Evolutionary conservation across 345 rosid species (phyloP).

Genomic region (Murraya koenigii): DNA sequence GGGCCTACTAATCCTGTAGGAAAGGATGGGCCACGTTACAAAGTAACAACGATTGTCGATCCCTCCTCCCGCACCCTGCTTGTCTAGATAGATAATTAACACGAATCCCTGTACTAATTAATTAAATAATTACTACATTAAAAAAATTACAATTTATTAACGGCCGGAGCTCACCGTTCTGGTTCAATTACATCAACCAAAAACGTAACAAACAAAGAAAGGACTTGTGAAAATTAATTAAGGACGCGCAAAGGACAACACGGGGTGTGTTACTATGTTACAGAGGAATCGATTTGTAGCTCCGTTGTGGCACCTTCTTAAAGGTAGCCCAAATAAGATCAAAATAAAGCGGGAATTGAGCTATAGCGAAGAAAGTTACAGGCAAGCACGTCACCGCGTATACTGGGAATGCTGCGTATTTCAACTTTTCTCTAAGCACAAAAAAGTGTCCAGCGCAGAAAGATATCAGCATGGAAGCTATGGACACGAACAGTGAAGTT

Average conservation of each 20-base stretch:
- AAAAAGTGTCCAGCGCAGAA: conserved; percentile 60
- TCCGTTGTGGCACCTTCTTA: conserved; percentile 44
- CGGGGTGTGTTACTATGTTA: neutral
- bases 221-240: too few relatives aligned
- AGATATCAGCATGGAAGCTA: conserved; percentile 38
- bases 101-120: too few relatives aligned
- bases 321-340: conserved; percentile 40
- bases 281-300: conserved; percentile 26
- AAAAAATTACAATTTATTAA: too few relatives aligned
- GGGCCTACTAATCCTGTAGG: neutral
- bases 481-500: conserved; percentile 39
- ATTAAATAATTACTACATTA: too few relatives aligned
- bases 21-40: neutral
- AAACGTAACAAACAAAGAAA: neutral
- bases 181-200: neutral
- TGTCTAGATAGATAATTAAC: too few relatives aligned
- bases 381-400: conserved; percentile 49
- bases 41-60: neutral
- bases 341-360: conserved; percentile 47
- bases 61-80: neutral
- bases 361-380: conserved; percentile 37
- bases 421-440: conserved; percentile 37
- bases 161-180: neutral
- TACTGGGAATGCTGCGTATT: conserved; percentile 36
- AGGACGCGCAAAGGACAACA: too few relatives aligned